Evolutionary conservation across 2,329 filamentous ascomycete genomes (phyloP), one percentile per base, ranked within the genome.

Genomic region (Ophiosphaerella herpotricha): DNA sequence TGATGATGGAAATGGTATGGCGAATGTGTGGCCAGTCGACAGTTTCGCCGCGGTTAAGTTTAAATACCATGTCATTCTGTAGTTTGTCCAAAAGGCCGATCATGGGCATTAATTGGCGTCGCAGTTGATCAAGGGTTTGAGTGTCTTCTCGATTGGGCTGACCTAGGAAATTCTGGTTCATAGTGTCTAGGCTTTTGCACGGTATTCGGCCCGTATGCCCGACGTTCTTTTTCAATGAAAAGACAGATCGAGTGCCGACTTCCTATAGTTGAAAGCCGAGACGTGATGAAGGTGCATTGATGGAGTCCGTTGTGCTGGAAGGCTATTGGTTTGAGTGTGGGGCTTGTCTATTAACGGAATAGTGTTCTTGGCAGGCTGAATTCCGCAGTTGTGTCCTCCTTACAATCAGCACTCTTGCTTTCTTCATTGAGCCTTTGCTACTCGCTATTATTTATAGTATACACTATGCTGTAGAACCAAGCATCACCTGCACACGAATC

Each of bases 121-220:
- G 64, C 47, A 67, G 44, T 33, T 54, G 49, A 31, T 67, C 64
- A 8, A 67, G 42, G 35, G 57, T 36, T 42, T 58, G 47, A 9
- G 60, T 50, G 39, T 67, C 64, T 33, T 67, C 62, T n/a, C 53
- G 51, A 43, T 55, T 54, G 7, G 60, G 60, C 41, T 57, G 52
- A 34, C 63, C 63, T 23, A 57, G 46, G 43, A 66, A 66, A 51
- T 64, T 64, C 36, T 57, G 54, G 46, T 66, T 64, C 63, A 66
- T 66, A 26, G 23, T 7, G 23, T 50, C 33, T 43, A 14, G 26
- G 42, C 44, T 47, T 33, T 52, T 53, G 39, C 21, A 39, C 42
- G 39, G 32, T 21, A 5, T 23, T 16, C 26, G 2, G 6, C 16
- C 13, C 29, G 11, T 40, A 11, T 35, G 7, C 33, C 16, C 16